Conservation (phyloP, 257 asterid species). For the Plectranthus barbatus region DNA sequence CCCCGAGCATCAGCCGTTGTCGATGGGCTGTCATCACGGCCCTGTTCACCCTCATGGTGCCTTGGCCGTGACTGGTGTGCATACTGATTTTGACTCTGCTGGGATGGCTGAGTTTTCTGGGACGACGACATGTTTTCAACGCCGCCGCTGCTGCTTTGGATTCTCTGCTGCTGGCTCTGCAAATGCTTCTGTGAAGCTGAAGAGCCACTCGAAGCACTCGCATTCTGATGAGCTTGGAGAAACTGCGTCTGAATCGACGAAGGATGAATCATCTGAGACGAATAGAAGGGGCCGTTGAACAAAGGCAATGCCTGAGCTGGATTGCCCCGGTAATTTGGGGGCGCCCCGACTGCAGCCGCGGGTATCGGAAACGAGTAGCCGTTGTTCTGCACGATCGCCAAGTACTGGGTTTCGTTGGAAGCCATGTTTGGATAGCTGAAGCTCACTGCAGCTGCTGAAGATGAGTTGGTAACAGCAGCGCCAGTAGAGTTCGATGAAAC, state of each 20-base stretch:
- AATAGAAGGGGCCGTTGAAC: slow-evolving; percentile 76
- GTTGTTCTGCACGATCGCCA: slow-evolving; percentile 77
- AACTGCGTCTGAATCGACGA: slow-evolving; percentile 53
- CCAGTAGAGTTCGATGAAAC: slow-evolving; percentile 25
- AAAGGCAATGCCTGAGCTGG: slow-evolving; percentile 76
- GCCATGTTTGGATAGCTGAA: slow-evolving; percentile 77
- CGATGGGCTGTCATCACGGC: slow-evolving; percentile 55
- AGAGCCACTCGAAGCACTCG: slow-evolving; percentile 43
- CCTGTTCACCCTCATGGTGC: slow-evolving; percentile 50
- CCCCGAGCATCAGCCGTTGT: slow-evolving; percentile 50
- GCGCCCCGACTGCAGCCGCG: slow-evolving; percentile 58
- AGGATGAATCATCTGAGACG: slow-evolving; percentile 80
- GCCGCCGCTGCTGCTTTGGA: slow-evolving; percentile 27
- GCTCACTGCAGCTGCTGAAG: slow-evolving; percentile 58
- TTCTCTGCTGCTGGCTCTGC: slow-evolving; percentile 51
- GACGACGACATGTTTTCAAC: slow-evolving; percentile 40
- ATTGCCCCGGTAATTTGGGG: slow-evolving; percentile 65
- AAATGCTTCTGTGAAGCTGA: slow-evolving; percentile 67
- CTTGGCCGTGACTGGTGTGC: slow-evolving; percentile 25
- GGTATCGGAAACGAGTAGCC: slow-evolving; percentile 75
- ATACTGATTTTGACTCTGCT: slow-evolving; percentile 47
- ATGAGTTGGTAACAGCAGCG: slow-evolving; percentile 23
- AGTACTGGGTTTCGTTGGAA: slow-evolving; percentile 65
- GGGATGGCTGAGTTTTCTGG: slow-evolving; percentile 43
- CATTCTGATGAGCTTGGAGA: slow-evolving; percentile 47